Evolutionary conservation across 768 basidiomycete species (phyloP).

Genomic region (Rhizopogon vulgaris): DNA sequence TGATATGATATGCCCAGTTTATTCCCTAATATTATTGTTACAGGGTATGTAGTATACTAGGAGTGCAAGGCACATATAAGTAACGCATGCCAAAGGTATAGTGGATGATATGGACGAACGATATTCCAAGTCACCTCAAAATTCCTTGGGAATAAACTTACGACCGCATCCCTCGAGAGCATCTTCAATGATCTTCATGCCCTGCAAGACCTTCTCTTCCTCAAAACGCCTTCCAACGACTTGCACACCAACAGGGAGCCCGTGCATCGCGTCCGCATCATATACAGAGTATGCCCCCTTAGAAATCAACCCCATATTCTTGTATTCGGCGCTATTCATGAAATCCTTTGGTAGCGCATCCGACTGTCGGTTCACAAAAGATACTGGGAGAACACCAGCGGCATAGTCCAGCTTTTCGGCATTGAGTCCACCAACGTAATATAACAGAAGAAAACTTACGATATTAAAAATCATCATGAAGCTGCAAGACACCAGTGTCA

Average conservation of each 20-base stretch:
- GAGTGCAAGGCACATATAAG: neutral
- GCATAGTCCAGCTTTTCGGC: constrained; percentile 42
- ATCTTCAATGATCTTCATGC: constrained; percentile 53
- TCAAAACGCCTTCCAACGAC: constrained; percentile 55
- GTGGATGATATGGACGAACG: neutral
- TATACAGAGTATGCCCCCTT: constrained; percentile 46
- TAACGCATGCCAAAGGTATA: neutral
- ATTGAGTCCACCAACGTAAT: neutral
- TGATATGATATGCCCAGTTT: no score
- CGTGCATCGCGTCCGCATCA: constrained; percentile 57
- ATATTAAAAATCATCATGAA: constrained; percentile 38
- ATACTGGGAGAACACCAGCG: constrained; percentile 57
- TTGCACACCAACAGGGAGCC: constrained; percentile 64
- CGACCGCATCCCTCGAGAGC: constrained; percentile 17
- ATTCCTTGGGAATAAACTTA: constrained; percentile 17
- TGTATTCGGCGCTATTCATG: constrained; percentile 15
- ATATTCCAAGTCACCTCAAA: constrained; percentile 4
- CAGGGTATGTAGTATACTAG: neutral
- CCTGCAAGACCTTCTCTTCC: constrained; percentile 69
- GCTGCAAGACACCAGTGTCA: constrained; percentile 27
- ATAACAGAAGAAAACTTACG: constrained; percentile 21
- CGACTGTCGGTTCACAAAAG: constrained; percentile 37
- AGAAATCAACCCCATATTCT: constrained; percentile 37
- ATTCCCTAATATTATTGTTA: neutral
- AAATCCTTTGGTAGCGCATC: constrained; percentile 35